Conservation (phyloP, 208 protist species). For the Acanthamoeba triangularis region DNA sequence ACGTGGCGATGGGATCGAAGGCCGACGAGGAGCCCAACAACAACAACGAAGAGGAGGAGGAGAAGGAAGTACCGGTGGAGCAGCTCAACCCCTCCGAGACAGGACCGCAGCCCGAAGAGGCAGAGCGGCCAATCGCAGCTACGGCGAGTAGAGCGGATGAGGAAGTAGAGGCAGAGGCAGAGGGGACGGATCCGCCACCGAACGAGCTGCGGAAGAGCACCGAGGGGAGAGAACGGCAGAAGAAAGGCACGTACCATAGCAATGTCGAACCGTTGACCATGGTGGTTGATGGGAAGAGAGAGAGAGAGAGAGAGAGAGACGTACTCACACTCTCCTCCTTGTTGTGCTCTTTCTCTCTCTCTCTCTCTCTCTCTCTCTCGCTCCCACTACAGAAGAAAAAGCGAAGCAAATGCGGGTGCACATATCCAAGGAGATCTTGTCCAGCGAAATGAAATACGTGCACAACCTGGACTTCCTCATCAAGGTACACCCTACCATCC, state of each 20-base stretch:
- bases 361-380: neutral
- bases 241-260: neutral
- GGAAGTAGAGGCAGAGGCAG: too few species aligned
- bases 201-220: neutral
- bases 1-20: too few species aligned
- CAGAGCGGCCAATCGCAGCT: too few species aligned
- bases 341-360: neutral
- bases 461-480: slow-evolving; percentile 12
- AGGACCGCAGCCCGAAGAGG: neutral
- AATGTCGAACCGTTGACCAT: too few species aligned
- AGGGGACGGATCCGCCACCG: neutral
- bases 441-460: slow-evolving; percentile 68
- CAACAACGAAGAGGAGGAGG: too few species aligned
- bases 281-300: too few species aligned
- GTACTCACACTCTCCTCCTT: too few species aligned
- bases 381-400: neutral
- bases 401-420: neutral
- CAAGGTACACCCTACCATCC: neutral
- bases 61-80: neutral
- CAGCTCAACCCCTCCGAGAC: neutral
- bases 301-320: too few species aligned
- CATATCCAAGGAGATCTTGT: slow-evolving; percentile 42
- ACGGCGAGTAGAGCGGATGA: too few species aligned
- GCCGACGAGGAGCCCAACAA: too few species aligned
- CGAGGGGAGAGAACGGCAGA: neutral